Evolutionary conservation across 2,329 filamentous ascomycete species (phyloP).

Genomic region (Chrysoporthe puriensis): DNA sequence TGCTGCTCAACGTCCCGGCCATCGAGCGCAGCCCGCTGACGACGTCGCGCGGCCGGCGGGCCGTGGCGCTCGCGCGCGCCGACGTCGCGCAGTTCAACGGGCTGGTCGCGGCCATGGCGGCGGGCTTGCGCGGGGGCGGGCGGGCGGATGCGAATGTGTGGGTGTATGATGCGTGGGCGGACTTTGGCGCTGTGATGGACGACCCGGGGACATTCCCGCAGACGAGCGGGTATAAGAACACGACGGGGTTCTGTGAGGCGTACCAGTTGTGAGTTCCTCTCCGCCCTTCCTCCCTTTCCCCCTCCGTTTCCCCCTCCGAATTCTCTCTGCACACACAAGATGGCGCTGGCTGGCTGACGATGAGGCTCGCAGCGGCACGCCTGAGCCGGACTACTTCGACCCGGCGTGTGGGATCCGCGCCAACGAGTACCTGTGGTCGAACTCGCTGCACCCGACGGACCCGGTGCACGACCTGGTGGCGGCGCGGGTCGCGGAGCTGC

Average conservation of each 20-base stretch:
- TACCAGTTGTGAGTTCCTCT: slow-evolving; percentile 54
- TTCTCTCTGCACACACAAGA: too few species aligned
- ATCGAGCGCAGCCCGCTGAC: slow-evolving; percentile 58
- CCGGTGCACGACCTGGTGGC: slow-evolving; percentile 65
- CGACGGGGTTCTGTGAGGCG: slow-evolving; percentile 55
- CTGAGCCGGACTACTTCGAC: slow-evolving; percentile 43
- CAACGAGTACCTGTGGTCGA: slow-evolving; percentile 68
- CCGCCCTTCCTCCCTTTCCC: too few species aligned
- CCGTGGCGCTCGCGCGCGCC: slow-evolving; percentile 41
- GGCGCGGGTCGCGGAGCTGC: slow-evolving; percentile 46
- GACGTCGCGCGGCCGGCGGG: slow-evolving; percentile 41
- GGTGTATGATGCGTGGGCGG: slow-evolving; percentile 54
- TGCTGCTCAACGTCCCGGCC: slow-evolving; percentile 61
- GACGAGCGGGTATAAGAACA: slow-evolving; percentile 58
- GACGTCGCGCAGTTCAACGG: slow-evolving; percentile 58
- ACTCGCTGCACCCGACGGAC: slow-evolving; percentile 66
- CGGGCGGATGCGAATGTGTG: slow-evolving; percentile 47
- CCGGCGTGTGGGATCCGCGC: slow-evolving; percentile 56
- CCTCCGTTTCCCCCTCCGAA: too few species aligned
- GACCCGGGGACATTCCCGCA: slow-evolving; percentile 46
- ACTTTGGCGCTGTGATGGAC: slow-evolving; percentile 58
- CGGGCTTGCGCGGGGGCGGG: slow-evolving; percentile 33
- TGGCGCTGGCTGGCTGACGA: background rate
- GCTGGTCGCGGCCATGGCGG: slow-evolving; percentile 46
- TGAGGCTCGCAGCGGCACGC: slow-evolving; percentile 46